Base-by-base conservation (phyloP, 108 stramenopile species). In the Cyclotella atomus region DNA sequence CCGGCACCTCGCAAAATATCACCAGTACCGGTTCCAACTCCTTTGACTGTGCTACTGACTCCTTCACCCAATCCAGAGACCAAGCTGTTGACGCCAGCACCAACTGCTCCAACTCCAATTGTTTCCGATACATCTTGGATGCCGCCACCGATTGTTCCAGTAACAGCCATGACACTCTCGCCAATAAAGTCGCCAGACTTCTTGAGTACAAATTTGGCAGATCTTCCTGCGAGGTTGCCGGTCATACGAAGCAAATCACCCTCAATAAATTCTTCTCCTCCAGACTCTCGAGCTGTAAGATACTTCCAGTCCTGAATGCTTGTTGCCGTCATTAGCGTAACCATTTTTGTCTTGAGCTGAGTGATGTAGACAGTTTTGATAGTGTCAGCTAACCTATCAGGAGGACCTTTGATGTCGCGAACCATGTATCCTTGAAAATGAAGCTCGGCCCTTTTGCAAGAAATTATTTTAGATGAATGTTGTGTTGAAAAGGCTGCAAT, bases 41-140 rank as follows among this genome's bases (percentile, higher is more conserved):
- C 95, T 66, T 88, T 82, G 14, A 94, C 68, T 17, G 89, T 83
- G 33, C 72, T 87, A 24, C 92, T 87, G 16, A 96, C 88, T 8
- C 95, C 95, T 65, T 85, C 85, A 2, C 95, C 95, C 16, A 96
- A 73, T 19, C 95, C 95, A n/a, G 80, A 77, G n/a, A 94, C 87
- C 14, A 94, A 77, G 79, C 89, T 92, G 77, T 91, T 96, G 38
- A 94, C 90, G 35, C 95, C 89, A 19, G 84, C 81, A 33, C 95
- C 95, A 46, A 96, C 73, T 47, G 76, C 62, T 38, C 95, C 75
- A 20, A 89, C 85, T 30, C 95, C 95, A 29, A 96, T 77, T 52
- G 71, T 82, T 66, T 85, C 84, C 0, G 89, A 76, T 1, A 82
- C 88, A 45, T 68, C 85, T 77, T 96, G 90, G 54, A 96, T 88